phyloP scores from a whole-genome alignment of 768 basidiomycete species.

The Termitomyces sp. region DNA sequence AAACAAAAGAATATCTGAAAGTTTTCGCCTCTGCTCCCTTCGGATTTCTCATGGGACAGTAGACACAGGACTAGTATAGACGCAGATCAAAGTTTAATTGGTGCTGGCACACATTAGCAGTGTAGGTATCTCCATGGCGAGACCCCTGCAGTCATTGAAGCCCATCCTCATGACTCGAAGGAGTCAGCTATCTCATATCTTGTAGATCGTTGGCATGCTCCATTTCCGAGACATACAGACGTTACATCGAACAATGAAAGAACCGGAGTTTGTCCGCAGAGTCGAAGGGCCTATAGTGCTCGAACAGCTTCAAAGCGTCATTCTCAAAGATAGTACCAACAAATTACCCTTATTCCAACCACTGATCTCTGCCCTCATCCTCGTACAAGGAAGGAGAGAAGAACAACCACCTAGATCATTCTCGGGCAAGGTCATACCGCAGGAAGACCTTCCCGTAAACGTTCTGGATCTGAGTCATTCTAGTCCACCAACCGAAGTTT shows the following conservation, averaged over 20 bases:
- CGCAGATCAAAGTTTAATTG: background rate
- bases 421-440: constrained; percentile 1
- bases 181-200: too few relatives aligned
- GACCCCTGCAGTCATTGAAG: too few relatives aligned
- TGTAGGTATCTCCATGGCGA: too few relatives aligned
- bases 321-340: background rate
- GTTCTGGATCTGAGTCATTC: constrained; percentile 5
- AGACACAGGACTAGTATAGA: too few relatives aligned
- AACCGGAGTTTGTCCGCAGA: background rate
- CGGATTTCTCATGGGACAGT: too few relatives aligned
- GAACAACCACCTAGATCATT: constrained; percentile 4
- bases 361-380: background rate
- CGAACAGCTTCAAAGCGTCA: background rate
- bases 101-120: too few relatives aligned
- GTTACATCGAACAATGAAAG: background rate
- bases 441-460: constrained; percentile 3
- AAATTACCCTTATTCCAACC: background rate
- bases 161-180: background rate
- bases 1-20: too few relatives aligned
- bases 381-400: background rate
- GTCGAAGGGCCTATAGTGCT: background rate
- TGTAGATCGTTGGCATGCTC: background rate
- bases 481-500: constrained; percentile 5
- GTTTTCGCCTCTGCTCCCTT: too few relatives aligned
- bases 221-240: background rate